Conservation (phyloP, 331 rosid genomes). For the Pyrus hybrid region DNA sequence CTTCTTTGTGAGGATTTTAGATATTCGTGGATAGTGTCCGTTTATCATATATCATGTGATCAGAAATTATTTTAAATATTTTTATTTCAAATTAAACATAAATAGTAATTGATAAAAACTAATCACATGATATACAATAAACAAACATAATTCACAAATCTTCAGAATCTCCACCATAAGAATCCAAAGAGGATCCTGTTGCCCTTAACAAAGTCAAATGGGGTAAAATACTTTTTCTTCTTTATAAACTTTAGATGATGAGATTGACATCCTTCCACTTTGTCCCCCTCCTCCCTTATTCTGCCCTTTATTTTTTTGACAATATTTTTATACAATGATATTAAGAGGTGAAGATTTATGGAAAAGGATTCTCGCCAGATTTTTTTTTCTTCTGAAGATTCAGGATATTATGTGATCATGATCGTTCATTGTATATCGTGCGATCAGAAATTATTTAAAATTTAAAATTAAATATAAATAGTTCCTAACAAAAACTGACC, state of each 20-base stretch:
- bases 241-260: slow-evolving; percentile 60
- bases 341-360: not conserved
- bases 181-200: too few species aligned
- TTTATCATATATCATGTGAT: rapidly evolving
- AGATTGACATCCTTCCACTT: slow-evolving; percentile 89
- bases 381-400: rapidly evolving
- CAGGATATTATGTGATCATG: rapidly evolving
- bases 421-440: too few species aligned
- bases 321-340: not conserved
- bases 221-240: slow-evolving; percentile 43
- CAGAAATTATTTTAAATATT: too few species aligned
- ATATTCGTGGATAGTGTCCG: rapidly evolving
- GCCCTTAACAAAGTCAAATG: slow-evolving; percentile 49
- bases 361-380: too few species aligned
- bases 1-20: rapidly evolving
- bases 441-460: too few species aligned
- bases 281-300: slow-evolving; percentile 52
- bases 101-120: too few species aligned
- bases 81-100: too few species aligned
- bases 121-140: too few species aligned
- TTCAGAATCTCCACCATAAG: rapidly evolving
- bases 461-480: too few species aligned
- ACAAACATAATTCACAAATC: rapidly evolving
- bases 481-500: too few species aligned
- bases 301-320: slow-evolving; percentile 12